Conservation (phyloP, 169 alveolate species). For the Perkinsus chesapeaki region DNA sequence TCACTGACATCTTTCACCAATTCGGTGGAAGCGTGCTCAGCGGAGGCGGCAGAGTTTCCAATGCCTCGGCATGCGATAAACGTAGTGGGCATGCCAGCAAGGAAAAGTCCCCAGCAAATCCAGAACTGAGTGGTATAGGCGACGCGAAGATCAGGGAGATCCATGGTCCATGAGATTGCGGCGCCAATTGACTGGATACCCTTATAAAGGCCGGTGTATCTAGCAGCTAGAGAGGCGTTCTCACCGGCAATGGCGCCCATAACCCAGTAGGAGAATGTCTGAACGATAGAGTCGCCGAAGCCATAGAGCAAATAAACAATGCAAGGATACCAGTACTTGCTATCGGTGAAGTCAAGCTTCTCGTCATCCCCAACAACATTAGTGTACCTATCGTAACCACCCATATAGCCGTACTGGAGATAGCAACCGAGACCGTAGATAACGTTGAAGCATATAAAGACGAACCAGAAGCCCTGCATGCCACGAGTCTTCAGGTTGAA, state of each 20-base stretch:
- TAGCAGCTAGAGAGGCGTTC: not conserved
- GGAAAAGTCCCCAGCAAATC: not conserved
- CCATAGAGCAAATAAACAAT: not conserved
- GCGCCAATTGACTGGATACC: conserved; percentile 9
- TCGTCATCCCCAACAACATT: not conserved
- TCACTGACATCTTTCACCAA: not conserved
- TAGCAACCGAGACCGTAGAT: not conserved
- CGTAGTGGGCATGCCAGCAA: not conserved
- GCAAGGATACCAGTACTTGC: not conserved
- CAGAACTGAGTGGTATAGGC: not conserved
- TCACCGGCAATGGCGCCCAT: conserved; percentile 9
- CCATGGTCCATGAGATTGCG: not conserved
- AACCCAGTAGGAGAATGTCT: conserved; percentile 9
- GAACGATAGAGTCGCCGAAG: not conserved
- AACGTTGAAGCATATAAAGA: not conserved
- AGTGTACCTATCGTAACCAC: not conserved
- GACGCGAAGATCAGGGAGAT: not conserved
- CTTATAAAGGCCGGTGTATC: conserved; percentile 12
- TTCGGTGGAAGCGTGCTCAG: not conserved
- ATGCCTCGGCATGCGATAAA: not conserved
- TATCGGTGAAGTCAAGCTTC: not conserved
- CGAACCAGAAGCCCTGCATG: not conserved
- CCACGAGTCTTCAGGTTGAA: not conserved
- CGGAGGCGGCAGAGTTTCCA: not conserved
- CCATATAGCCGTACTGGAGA: not conserved